Evolutionary conservation across 495 filamentous ascomycete species (phyloP).

Genomic region (Baudoinia panamericana): DNA sequence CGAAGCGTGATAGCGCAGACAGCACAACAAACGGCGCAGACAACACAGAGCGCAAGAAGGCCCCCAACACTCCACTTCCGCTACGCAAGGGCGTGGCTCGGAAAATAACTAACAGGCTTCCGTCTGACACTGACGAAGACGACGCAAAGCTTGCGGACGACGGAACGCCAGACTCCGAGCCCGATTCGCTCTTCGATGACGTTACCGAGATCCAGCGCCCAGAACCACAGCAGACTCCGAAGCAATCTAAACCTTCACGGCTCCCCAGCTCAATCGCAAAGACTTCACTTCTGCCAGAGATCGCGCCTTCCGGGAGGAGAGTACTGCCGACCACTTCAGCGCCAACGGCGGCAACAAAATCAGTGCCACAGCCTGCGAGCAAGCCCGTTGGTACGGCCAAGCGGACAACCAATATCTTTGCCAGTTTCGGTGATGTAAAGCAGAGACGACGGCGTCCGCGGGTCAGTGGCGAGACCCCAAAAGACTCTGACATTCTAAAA

Average conservation of each 20-base stretch:
- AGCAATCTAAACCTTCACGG: no score
- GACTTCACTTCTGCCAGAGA: background rate
- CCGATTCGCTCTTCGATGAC: background rate
- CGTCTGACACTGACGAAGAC: background rate
- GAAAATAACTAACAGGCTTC: constrained; percentile 1
- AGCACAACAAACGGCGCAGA: no score
- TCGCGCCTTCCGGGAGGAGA: background rate
- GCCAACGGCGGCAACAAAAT: background rate
- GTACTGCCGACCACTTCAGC: background rate
- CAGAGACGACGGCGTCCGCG: constrained; percentile 1
- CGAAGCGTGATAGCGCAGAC: background rate
- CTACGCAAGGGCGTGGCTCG: constrained; percentile 3
- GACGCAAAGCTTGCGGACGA: background rate
- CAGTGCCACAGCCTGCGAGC: background rate
- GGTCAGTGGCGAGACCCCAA: constrained; percentile 10
- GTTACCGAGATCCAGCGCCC: background rate
- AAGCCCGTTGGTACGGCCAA: background rate
- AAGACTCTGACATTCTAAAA: background rate
- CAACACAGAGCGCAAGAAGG: no score
- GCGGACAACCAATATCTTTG: constrained; percentile 9
- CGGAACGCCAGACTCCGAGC: background rate
- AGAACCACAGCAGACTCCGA: background rate
- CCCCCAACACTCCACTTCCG: no score
- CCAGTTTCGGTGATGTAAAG: background rate
- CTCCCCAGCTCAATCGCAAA: no score